Evolutionary conservation across 108 stramenopile genomes (phyloP).

Genomic region (Pseudonitzschia delicatissima): DNA sequence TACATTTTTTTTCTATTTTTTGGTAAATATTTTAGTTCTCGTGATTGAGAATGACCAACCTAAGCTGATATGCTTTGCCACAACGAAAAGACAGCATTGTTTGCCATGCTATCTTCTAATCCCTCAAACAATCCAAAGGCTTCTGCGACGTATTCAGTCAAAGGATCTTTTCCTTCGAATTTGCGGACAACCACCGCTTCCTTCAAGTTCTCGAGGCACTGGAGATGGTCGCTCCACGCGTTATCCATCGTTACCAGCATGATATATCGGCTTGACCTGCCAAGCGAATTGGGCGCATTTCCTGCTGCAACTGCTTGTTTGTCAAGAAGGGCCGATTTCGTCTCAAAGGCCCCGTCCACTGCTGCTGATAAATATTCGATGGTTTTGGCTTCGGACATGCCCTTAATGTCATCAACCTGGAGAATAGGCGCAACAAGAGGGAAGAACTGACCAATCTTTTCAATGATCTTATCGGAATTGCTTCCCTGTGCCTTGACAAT

Average conservation of each 20-base stretch:
- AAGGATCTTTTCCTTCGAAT: constrained; percentile 72
- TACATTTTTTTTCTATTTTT: constrained; percentile 30
- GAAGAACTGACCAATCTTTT: constrained; percentile 83
- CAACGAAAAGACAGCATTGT: constrained; percentile 80
- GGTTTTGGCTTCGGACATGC: constrained; percentile 47
- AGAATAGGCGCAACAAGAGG: constrained; percentile 57
- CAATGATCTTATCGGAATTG: constrained; percentile 66
- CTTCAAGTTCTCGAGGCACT: constrained; percentile 83
- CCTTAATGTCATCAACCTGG: constrained; percentile 40
- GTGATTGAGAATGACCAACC: neutral
- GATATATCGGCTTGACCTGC: constrained; percentile 85
- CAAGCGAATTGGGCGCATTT: constrained; percentile 57
- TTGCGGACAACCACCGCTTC: constrained; percentile 77
- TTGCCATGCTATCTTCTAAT: constrained; percentile 77
- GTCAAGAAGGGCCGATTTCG: constrained; percentile 55
- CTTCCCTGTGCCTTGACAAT: constrained; percentile 79
- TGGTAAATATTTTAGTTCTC: neutral
- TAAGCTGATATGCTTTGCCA: constrained; percentile 64
- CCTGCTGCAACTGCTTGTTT: constrained; percentile 56
- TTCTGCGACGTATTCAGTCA: constrained; percentile 76
- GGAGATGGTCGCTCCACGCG: constrained; percentile 88
- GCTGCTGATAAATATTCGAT: constrained; percentile 54
- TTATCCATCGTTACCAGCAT: constrained; percentile 87
- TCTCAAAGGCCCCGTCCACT: constrained; percentile 69
- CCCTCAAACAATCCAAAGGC: constrained; percentile 73